These are phyloP conservation scores for Diplodia sapinea DNA, from an alignment of 2,329 filamentous ascomycete genomes.

Conservation along the genomic window DNA sequence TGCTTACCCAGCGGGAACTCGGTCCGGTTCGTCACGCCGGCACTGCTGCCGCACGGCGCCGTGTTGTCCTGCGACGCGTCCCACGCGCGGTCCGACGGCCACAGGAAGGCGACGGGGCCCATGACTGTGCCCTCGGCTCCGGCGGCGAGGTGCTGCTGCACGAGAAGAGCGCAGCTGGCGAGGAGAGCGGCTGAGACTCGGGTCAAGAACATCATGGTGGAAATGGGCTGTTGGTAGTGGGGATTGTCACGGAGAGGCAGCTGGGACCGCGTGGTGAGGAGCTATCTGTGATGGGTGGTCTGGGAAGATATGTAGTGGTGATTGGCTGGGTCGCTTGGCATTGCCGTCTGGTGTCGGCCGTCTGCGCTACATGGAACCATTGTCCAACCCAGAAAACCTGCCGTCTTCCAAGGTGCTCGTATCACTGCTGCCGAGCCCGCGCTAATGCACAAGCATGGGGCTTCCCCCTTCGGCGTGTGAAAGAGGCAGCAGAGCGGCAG, in stretches of 20 bases:
- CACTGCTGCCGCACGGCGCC: constrained; percentile 62
- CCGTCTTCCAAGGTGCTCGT: background rate
- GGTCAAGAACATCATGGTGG: constrained; percentile 8
- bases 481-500: background rate
- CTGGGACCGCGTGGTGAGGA: background rate
- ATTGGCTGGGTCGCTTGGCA: constrained; percentile 20
- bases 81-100: constrained; percentile 65
- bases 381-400: background rate
- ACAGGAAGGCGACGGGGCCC: constrained; percentile 66
- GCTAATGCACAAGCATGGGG: background rate
- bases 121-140: constrained; percentile 47
- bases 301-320: constrained; percentile 10
- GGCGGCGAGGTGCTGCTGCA: background rate
- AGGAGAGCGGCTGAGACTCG: background rate
- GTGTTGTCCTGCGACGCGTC: constrained; percentile 61
- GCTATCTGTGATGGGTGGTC: background rate
- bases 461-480: background rate
- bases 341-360: constrained; percentile 9
- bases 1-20: constrained; percentile 61
- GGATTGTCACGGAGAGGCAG: background rate
- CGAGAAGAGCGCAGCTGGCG: constrained; percentile 4
- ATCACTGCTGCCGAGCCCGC: background rate
- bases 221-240: background rate
- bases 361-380: background rate
- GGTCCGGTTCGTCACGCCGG: constrained; percentile 58